Evolutionary conservation across 495 filamentous ascomycete species (phyloP).

Genomic region (Aspergillus ellipticus): DNA sequence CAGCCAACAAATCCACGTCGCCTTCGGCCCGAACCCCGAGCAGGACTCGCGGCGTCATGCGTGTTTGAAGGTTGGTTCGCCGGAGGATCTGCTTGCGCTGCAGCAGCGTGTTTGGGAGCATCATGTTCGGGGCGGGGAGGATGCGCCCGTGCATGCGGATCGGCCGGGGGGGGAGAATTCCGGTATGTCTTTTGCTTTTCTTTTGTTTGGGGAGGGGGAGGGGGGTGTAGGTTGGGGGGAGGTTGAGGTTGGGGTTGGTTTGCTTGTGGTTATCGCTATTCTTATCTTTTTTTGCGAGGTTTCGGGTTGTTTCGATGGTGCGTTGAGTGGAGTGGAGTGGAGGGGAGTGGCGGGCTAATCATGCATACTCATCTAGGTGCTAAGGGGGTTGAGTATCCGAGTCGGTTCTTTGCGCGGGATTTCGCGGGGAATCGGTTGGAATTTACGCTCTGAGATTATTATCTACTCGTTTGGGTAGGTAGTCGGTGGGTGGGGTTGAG

Average conservation of each 20-base stretch:
- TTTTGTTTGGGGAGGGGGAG: no score
- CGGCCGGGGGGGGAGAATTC: conserved; percentile 49
- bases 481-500: no score
- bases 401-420: conserved; percentile 60
- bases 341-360: background rate
- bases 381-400: conserved; percentile 55
- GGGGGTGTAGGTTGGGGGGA: no score
- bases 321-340: background rate
- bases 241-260: no score
- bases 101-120: conserved; percentile 53
- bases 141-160: conserved; percentile 52
- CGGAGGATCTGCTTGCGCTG: conserved; percentile 43
- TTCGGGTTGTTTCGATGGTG: background rate
- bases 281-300: background rate
- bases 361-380: conserved; percentile 28
- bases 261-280: background rate
- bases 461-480: no score
- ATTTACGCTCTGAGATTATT: conserved; percentile 51
- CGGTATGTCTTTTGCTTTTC: conserved; percentile 31
- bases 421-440: conserved; percentile 61
- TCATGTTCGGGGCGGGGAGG: conserved; percentile 41
- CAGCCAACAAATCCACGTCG: conserved; percentile 60
- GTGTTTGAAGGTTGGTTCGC: conserved; percentile 49
- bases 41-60: conserved; percentile 47
- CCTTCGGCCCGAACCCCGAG: conserved; percentile 45